A percentile compares a stretch with the other conserved stretches of the same genome.
Evolutionary conservation across 2,329 filamentous ascomycete genomes (phyloP).

Genomic region (Corynespora cassiicola): DNA sequence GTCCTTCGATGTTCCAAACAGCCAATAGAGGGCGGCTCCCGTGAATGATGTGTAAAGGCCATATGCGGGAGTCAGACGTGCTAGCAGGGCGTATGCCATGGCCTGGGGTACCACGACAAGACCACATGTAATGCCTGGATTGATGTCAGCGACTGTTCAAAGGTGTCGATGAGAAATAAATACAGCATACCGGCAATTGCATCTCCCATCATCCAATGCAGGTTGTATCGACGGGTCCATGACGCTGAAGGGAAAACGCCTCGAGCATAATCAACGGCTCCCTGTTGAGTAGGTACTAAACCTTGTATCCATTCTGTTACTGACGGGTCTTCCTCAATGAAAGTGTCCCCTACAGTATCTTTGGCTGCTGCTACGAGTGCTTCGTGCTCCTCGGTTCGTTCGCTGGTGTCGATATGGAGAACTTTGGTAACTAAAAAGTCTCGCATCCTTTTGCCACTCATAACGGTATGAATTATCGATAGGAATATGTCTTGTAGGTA

Average conservation of each 20-base stretch:
- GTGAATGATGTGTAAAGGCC: slow-evolving; percentile 95
- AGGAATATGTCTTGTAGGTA: no score
- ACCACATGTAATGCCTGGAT: slow-evolving; percentile 65
- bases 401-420: slow-evolving; percentile 19
- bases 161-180: not conserved
- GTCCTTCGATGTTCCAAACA: slow-evolving; percentile 96
- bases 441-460: slow-evolving; percentile 1
- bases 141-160: slow-evolving; percentile 5
- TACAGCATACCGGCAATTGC: slow-evolving; percentile 37
- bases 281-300: slow-evolving; percentile 28
- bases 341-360: slow-evolving; percentile 27
- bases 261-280: slow-evolving; percentile 27
- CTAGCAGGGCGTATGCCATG: slow-evolving; percentile 91
- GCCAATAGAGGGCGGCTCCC: slow-evolving; percentile 92
- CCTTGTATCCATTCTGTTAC: slow-evolving; percentile 33
- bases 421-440: slow-evolving; percentile 11
- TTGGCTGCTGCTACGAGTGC: slow-evolving; percentile 22
- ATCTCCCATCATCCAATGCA: slow-evolving; percentile 39
- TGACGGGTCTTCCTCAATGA: slow-evolving; percentile 36
- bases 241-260: slow-evolving; percentile 34
- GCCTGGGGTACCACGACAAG: slow-evolving; percentile 88
- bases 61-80: slow-evolving; percentile 76
- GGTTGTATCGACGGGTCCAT: slow-evolving; percentile 36
- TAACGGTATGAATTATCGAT: no score
- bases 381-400: slow-evolving; percentile 17